Conservation (phyloP, 1,284 basidiomycete species). For the Gomphus sp. region DNA sequence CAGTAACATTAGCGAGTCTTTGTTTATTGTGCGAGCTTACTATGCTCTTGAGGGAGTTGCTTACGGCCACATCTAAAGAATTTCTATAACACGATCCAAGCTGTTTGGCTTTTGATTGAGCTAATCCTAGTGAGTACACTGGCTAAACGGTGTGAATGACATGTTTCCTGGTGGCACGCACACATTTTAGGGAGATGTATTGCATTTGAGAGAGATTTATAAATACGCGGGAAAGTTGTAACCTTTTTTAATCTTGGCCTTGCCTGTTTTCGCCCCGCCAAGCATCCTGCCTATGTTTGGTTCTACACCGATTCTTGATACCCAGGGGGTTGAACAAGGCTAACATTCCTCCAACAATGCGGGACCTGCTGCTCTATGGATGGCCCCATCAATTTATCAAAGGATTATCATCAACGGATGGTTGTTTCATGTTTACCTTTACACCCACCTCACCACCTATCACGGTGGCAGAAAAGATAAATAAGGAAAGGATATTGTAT, state of each 20-base stretch:
- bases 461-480: background rate
- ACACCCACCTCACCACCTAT: conserved; percentile 55
- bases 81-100: conserved; percentile 68
- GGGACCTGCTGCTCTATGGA: conserved; percentile 78
- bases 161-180: conserved; percentile 39
- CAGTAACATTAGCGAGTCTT: conserved; percentile 13
- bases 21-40: conserved; percentile 31
- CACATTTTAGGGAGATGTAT: background rate
- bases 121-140: conserved; percentile 43
- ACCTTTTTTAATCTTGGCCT: conserved; percentile 75
- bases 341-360: conserved; percentile 66
- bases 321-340: background rate
- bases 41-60: conserved; percentile 54
- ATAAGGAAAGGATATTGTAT: conserved; percentile 7
- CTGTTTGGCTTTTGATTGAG: conserved; percentile 38
- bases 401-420: background rate
- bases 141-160: conserved; percentile 93
- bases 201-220: background rate
- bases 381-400: conserved; percentile 69
- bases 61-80: conserved; percentile 54
- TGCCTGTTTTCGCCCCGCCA: conserved; percentile 73
- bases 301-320: background rate
- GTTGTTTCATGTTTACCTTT: background rate
- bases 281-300: conserved; percentile 44
- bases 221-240: conserved; percentile 64